Conservation (phyloP, 306 rosid genomes). For the Potentilla sterilis region DNA sequence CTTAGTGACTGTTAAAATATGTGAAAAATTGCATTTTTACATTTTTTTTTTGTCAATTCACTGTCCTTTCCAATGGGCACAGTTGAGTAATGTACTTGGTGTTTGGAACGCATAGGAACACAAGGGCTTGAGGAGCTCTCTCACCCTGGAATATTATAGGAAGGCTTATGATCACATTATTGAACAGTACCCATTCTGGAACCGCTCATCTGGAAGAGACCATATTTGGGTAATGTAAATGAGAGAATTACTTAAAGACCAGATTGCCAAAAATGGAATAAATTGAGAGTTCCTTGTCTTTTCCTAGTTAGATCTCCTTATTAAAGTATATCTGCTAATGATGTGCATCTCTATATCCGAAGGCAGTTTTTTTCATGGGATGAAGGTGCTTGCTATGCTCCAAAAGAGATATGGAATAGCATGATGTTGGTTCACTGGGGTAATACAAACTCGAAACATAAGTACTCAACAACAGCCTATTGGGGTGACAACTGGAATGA, state of each 20-base stretch:
- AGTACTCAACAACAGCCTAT: slow-evolving; percentile 93
- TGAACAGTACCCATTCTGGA: slow-evolving; percentile 79
- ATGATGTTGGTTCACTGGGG: slow-evolving; percentile 99
- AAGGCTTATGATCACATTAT: slow-evolving; percentile 70
- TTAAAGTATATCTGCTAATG: slow-evolving; percentile 30
- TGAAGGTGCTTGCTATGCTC: slow-evolving; percentile 99
- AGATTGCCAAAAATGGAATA: slow-evolving; percentile 7
- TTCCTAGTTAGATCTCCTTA: slow-evolving; percentile 9
- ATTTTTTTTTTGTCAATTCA: neutral
- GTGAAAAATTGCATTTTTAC: neutral
- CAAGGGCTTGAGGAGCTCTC: slow-evolving; percentile 86
- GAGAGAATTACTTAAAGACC: slow-evolving; percentile 18
- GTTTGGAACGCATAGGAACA: slow-evolving; percentile 53
- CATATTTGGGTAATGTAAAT: slow-evolving; percentile 76
- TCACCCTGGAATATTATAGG: slow-evolving; percentile 82
- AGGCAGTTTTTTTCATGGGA: slow-evolving; percentile 98
- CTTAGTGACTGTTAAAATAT: slow-evolving; percentile 7
- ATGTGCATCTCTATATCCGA: slow-evolving; percentile 40
- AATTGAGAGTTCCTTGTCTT: slow-evolving; percentile 20
- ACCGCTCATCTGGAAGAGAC: slow-evolving; percentile 88
- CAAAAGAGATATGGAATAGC: slow-evolving; percentile 98
- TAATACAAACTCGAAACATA: slow-evolving; percentile 85
- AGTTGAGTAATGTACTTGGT: slow-evolving; percentile 8
- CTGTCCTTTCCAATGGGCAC: neutral
- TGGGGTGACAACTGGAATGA: slow-evolving; percentile 90